These are phyloP conservation scores for Ambrosia artemisiifolia DNA, from an alignment of 129 eudicot genomes.

Conservation along the genomic window DNA sequence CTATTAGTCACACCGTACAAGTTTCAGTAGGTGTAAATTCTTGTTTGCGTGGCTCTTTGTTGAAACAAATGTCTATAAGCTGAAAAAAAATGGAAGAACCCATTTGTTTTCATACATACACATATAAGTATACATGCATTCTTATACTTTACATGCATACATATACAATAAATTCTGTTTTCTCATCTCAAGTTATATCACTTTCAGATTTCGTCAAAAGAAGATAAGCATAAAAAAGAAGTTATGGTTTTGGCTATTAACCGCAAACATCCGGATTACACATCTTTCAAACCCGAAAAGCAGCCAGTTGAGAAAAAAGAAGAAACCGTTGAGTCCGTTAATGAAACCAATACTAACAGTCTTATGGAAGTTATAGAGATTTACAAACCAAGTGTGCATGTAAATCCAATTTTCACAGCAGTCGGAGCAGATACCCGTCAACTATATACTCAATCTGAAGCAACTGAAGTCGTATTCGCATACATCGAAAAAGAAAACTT, in stretches of 20 bases:
- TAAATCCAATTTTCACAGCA: conserved; percentile 69
- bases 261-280: conserved; percentile 66
- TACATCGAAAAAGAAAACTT: conserved; percentile 80
- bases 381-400: conserved; percentile 86
- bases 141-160: neutral
- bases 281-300: conserved; percentile 80
- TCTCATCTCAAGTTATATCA: neutral
- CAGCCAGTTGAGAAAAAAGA: conserved; percentile 57
- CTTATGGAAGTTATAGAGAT: conserved; percentile 65
- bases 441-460: conserved; percentile 70
- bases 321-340: conserved; percentile 30
- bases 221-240: conserved; percentile 90
- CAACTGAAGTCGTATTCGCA: conserved; percentile 59
- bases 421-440: conserved; percentile 78
- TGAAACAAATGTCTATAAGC: too few species aligned
- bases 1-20: too few species aligned
- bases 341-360: conserved; percentile 33
- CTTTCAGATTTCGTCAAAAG: conserved; percentile 83
- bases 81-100: too few species aligned
- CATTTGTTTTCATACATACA: neutral
- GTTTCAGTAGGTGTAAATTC: too few species aligned
- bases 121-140: neutral
- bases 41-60: too few species aligned
- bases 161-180: neutral
- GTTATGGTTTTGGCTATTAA: conserved; percentile 57